These are phyloP conservation scores for Durotheca rogersii DNA, from an alignment of 495 filamentous ascomycete genomes.

Conservation along the genomic window DNA sequence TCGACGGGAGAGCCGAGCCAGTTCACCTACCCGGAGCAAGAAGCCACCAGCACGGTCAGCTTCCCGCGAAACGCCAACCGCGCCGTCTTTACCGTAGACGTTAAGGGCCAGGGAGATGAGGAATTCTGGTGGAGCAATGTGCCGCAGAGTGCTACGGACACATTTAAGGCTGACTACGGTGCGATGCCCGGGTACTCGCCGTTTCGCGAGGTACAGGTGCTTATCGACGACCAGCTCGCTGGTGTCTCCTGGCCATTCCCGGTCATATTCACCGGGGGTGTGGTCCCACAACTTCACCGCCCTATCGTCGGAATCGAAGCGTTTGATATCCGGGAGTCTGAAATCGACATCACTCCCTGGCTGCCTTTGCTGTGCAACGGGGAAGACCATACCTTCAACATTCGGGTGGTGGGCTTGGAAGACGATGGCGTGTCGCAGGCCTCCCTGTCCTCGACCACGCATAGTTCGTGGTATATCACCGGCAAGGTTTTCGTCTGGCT, in stretches of 20 bases:
- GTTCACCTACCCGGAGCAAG: slow-evolving; percentile 66
- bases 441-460: slow-evolving; percentile 59
- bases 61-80: slow-evolving; percentile 66
- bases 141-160: slow-evolving; percentile 58
- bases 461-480: slow-evolving; percentile 76
- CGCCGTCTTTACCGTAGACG: slow-evolving; percentile 76
- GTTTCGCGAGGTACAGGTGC: slow-evolving; percentile 80
- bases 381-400: slow-evolving; percentile 66
- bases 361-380: slow-evolving; percentile 72
- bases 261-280: slow-evolving; percentile 84
- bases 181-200: slow-evolving; percentile 71
- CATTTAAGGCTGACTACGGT: slow-evolving; percentile 60
- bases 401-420: slow-evolving; percentile 65
- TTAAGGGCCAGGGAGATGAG: slow-evolving; percentile 75
- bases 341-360: slow-evolving; percentile 85
- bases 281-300: slow-evolving; percentile 78
- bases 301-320: slow-evolving; percentile 84
- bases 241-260: slow-evolving; percentile 87
- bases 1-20: slow-evolving; percentile 59
- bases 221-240: slow-evolving; percentile 76
- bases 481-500: slow-evolving; percentile 86
- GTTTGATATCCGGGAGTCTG: slow-evolving; percentile 79
- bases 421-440: slow-evolving; percentile 49
- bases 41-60: slow-evolving; percentile 59
- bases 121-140: slow-evolving; percentile 95